phyloP scores from a whole-genome alignment of 176 grass and related monocot genomes.

The Juncus effusus region DNA sequence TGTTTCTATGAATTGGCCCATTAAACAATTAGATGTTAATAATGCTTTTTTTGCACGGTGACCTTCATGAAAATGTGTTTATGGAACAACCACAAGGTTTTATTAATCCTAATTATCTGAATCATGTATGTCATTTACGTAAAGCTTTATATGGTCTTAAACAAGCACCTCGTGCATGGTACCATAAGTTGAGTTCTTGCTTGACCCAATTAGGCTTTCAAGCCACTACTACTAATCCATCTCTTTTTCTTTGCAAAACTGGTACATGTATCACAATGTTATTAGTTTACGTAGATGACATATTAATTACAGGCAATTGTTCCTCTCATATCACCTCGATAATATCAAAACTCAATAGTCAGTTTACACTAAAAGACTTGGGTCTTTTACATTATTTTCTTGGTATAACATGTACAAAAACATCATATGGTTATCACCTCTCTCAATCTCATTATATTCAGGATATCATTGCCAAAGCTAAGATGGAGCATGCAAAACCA shows the following conservation, averaged over 20 bases:
- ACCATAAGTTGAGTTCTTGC: neutral
- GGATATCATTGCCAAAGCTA: neutral
- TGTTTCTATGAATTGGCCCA: neutral
- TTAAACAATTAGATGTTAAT: constrained; percentile 8
- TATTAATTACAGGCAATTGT: neutral
- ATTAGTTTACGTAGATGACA: constrained; percentile 17
- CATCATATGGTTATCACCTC: neutral
- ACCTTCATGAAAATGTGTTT: neutral
- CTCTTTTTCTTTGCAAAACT: neutral
- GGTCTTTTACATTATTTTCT: neutral
- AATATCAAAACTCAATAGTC: neutral
- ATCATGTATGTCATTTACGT: neutral
- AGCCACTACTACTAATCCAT: neutral
- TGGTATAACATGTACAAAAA: neutral
- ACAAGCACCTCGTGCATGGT: constrained; percentile 18
- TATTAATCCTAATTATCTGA: neutral
- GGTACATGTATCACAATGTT: neutral
- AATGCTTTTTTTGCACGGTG: constrained; percentile 18
- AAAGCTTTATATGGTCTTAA: constrained; percentile 17
- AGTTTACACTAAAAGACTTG: neutral
- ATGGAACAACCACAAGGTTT: constrained; percentile 17
- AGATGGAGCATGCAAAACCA: neutral
- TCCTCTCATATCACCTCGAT: neutral
- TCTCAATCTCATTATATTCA: constrained; percentile 12
- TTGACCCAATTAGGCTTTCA: neutral